These are phyloP conservation scores for Wickerhamomyces rabaulensis DNA, from an alignment of 805 yeast genomes.

Conservation along the genomic window DNA sequence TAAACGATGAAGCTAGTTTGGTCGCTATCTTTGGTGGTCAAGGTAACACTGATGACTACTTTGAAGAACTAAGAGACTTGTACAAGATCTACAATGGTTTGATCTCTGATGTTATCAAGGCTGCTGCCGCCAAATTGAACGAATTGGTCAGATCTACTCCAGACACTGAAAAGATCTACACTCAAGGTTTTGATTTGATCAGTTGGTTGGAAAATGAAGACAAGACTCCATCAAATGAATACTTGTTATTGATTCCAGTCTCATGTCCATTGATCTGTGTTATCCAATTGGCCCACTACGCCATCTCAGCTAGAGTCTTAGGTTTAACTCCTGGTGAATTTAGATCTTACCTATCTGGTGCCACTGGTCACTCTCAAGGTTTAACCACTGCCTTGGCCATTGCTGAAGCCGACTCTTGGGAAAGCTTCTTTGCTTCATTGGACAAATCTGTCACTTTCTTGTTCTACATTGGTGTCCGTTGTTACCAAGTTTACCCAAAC, in stretches of 20 bases:
- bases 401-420: conserved; percentile 82
- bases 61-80: conserved; percentile 88
- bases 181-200: conserved; percentile 88
- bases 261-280: conserved; percentile 97
- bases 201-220: conserved; percentile 85
- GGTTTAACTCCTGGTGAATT: conserved; percentile 90
- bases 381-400: conserved; percentile 89
- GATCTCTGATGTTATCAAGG: conserved; percentile 62
- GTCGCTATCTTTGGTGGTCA: conserved; percentile 97
- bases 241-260: conserved; percentile 84
- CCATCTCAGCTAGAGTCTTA: conserved; percentile 76
- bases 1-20: conserved; percentile 51
- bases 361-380: conserved; percentile 91
- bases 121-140: conserved; percentile 65
- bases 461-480: conserved; percentile 91
- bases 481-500: conserved; percentile 85
- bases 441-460: conserved; percentile 77
- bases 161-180: conserved; percentile 80
- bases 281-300: conserved; percentile 90
- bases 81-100: conserved; percentile 74
- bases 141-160: conserved; percentile 63
- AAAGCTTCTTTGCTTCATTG: conserved; percentile 64
- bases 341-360: conserved; percentile 59
- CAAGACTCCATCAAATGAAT: conserved; percentile 84
- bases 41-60: conserved; percentile 97